These are phyloP conservation scores for Phytopythium litorale DNA, from an alignment of 352 stramenopile species.

Conservation along the genomic window DNA sequence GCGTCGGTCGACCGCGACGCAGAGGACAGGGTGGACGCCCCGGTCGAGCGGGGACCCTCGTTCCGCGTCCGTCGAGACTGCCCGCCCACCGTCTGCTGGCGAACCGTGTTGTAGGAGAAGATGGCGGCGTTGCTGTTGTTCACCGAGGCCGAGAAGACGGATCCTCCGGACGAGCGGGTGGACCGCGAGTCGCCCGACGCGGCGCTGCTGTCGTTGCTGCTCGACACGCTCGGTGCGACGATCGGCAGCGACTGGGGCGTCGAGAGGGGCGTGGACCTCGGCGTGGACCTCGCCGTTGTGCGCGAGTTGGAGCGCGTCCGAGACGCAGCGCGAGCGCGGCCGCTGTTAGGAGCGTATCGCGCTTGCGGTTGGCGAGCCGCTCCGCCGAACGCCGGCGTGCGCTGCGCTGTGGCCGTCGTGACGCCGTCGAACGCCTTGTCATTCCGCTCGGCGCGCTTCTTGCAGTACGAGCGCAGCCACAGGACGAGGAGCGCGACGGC, in stretches of 20 bases:
- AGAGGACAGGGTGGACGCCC: neutral
- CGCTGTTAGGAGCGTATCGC: neutral
- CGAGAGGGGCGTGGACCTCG: neutral
- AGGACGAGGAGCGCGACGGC: neutral
- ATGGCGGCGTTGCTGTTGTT: constrained; percentile 7
- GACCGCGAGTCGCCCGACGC: constrained; percentile 5
- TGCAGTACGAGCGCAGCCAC: constrained; percentile 4
- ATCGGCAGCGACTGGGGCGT: constrained; percentile 2
- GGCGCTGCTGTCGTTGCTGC: constrained; percentile 2
- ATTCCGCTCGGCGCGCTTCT: neutral
- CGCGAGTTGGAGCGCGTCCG: constrained; percentile 1
- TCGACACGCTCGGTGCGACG: constrained; percentile 1
- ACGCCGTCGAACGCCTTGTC: constrained; percentile 1
- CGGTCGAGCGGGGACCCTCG: neutral
- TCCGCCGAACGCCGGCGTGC: neutral
- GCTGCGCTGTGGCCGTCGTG: neutral
- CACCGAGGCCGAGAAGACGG: constrained; percentile 6
- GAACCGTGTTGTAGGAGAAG: neutral
- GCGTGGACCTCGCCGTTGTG: neutral
- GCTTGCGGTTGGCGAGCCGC: neutral
- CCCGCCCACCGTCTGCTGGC: neutral
- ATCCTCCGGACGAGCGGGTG: constrained; percentile 4
- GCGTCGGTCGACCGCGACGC: neutral
- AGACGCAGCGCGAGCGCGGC: neutral
- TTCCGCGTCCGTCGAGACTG: neutral